Percentiles rank a stretch among this genome's conserved stretches.
phyloP scores from a whole-genome alignment of 2,329 filamentous ascomycete genomes.

The Paracamarosporium sp. region DNA sequence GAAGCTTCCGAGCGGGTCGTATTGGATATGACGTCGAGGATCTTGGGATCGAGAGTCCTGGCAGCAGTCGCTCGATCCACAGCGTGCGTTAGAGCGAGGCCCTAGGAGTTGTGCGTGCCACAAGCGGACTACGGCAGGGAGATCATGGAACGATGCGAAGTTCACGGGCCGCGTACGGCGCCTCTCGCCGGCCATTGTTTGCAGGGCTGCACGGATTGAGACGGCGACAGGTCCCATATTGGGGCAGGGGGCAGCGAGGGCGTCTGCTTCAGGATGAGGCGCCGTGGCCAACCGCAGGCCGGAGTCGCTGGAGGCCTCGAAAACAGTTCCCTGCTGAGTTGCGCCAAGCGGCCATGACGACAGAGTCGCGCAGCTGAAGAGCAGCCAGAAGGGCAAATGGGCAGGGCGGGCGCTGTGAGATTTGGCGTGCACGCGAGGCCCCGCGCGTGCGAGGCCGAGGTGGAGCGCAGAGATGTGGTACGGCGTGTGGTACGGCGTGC shows the following conservation, averaged over 20 bases:
- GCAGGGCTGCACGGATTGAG: conserved; percentile 38
- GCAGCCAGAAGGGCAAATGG: conserved; percentile 24
- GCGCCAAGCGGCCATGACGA: conserved; percentile 43
- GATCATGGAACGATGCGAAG: conserved; percentile 24
- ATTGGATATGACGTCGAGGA: conserved; percentile 40
- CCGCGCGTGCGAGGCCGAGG: conserved; percentile 1
- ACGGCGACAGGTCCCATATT: conserved; percentile 35
- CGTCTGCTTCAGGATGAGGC: conserved; percentile 23
- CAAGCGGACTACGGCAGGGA: conserved; percentile 32
- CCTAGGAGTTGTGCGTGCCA: conserved; percentile 40
- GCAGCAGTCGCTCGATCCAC: conserved; percentile 36
- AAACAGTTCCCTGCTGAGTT: conserved; percentile 34
- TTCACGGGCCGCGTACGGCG: conserved; percentile 37
- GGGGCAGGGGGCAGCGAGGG: conserved; percentile 16
- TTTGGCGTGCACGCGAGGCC: neutral
- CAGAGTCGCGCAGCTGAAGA: conserved; percentile 31
- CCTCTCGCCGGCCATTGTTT: conserved; percentile 24
- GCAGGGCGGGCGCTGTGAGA: conserved; percentile 16
- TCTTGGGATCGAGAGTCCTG: conserved; percentile 34
- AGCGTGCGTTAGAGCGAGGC: conserved; percentile 32
- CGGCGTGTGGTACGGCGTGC: neutral
- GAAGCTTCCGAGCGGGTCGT: conserved; percentile 28
- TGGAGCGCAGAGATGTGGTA: conserved; percentile 14
- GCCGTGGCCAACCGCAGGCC: conserved; percentile 27
- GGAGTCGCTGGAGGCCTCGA: conserved; percentile 23